Conservation (phyloP, 2,329 filamentous ascomycete genomes). For the Pezicula neosporulosa region DNA sequence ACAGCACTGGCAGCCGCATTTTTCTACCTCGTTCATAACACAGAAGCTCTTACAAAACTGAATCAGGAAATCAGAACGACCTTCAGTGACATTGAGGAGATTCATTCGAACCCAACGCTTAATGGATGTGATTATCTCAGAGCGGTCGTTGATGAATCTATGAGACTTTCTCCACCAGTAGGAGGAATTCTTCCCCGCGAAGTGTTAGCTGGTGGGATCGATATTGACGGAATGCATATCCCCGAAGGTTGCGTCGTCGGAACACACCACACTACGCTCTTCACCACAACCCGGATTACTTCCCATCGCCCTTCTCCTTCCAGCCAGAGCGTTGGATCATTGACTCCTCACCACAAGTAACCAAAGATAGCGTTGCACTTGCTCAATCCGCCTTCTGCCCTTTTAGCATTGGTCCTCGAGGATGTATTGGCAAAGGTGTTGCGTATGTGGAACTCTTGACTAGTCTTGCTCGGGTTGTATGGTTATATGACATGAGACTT, state of each 20-base stretch:
- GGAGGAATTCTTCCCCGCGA: constrained; percentile 12
- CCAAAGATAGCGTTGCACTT: constrained; percentile 15
- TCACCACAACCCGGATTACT: constrained; percentile 40
- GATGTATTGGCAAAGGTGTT: constrained; percentile 21
- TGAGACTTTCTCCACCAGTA: constrained; percentile 16
- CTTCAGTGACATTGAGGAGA: constrained; percentile 29
- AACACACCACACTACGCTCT: constrained; percentile 41
- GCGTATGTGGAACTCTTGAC: constrained; percentile 20
- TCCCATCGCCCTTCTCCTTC: constrained; percentile 35
- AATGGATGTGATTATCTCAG: constrained; percentile 32
- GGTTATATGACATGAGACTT: constrained; percentile 8
- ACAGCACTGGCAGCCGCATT: constrained; percentile 33
- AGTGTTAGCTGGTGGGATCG: constrained; percentile 12
- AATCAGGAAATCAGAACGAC: constrained; percentile 18
- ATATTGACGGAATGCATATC: constrained; percentile 24
- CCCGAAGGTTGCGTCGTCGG: constrained; percentile 40
- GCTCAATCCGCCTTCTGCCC: constrained; percentile 19
- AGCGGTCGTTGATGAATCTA: constrained; percentile 31
- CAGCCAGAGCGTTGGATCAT: constrained; percentile 43
- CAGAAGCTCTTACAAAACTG: constrained; percentile 25
- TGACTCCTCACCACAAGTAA: constrained; percentile 8
- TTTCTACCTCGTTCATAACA: constrained; percentile 36
- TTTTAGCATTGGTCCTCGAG: constrained; percentile 19
- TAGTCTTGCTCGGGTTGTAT: constrained; percentile 13
- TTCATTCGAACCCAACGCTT: constrained; percentile 22